Evolutionary conservation across 1,139 yeast genomes (phyloP).

Genomic region (Candida neerlandica): DNA sequence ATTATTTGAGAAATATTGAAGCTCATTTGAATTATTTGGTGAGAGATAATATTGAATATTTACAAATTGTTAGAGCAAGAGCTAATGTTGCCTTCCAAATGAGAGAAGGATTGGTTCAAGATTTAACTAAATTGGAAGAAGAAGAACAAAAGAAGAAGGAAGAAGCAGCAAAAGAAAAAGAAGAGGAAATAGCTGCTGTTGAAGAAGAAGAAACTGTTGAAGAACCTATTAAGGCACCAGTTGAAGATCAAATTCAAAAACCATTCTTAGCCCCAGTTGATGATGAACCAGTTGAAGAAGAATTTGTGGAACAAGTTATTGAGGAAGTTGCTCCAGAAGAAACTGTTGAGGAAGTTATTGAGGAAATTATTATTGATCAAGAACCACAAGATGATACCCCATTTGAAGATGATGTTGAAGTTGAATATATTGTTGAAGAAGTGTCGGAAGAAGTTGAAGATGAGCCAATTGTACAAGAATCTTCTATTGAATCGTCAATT

Average conservation of each 20-base stretch:
- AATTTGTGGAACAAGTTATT: neutral
- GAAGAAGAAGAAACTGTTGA: neutral
- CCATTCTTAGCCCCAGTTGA: constrained; percentile 5
- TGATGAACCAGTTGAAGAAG: constrained; percentile 1
- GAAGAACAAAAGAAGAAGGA: neutral
- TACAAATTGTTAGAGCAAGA: constrained; percentile 73
- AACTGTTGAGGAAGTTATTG: constrained; percentile 3
- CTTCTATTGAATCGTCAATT: neutral
- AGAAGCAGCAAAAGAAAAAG: constrained; percentile 14
- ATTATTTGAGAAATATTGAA: constrained; percentile 58
- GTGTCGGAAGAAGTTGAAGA: neutral
- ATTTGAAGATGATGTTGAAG: neutral
- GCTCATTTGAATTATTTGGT: constrained; percentile 60
- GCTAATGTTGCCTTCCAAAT: constrained; percentile 81
- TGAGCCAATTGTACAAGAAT: neutral
- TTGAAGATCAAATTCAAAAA: neutral
- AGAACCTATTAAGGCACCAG: constrained; percentile 1
- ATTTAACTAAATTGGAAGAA: constrained; percentile 3
- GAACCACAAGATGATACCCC: neutral
- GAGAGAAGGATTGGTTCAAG: constrained; percentile 50
- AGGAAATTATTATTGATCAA: constrained; percentile 3
- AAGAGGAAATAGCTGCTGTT: neutral
- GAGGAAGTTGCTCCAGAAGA: constrained; percentile 8
- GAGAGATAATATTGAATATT: constrained; percentile 71
- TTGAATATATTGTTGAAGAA: constrained; percentile 7